Evolutionary conservation across 257 asterid species (phyloP), one percentile per base, ranked within the genome.

Genomic region (Apocynum venetum): DNA sequence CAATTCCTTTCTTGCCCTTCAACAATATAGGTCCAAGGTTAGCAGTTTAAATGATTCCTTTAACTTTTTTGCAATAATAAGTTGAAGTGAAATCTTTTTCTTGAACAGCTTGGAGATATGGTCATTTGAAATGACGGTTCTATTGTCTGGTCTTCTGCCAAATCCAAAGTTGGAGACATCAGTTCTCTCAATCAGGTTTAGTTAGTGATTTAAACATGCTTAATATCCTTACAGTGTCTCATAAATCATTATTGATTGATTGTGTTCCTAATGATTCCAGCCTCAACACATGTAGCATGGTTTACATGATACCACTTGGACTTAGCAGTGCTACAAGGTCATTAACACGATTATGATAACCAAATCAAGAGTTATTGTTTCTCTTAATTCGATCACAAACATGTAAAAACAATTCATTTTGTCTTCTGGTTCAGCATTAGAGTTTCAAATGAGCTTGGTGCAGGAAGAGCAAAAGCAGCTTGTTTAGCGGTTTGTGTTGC

Each of bases 61-160:
- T 25, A 25, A 25, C 31, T 25, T 25, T 25, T 25, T 0, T 25
- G 31, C 31, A 25, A 25, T 25, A 25, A 25, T 25, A 25, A 25
- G 31, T 25, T 25, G 31, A 25, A 25, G 31, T 25, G 31, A 25
- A 25, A 25, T 25, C 0, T 25, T 25, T 17, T 41, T n/a, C 71
- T 72, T 19, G 52, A 61, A 73, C 89, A 91, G 92, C 82, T 83
- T 89, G 86, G 97, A 91, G 88, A 84, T 86, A 36, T 91, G 96
- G 97, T 91, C 95, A 0, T 91, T 89, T 20, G 96, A 88, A 79
- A 85, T 89, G 77, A 91, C 88, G 97, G 96, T 91, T 63, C 80
- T 91, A 44, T 86, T 89, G n/a, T 83, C 96, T 17, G 97, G 97
- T 3, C 91, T 87, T 76, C 92, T 91, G 8, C 96, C 96, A 0